These are phyloP conservation scores for Globisporangium viniferum DNA, from an alignment of 352 stramenopile genomes.

Conservation along the genomic window DNA sequence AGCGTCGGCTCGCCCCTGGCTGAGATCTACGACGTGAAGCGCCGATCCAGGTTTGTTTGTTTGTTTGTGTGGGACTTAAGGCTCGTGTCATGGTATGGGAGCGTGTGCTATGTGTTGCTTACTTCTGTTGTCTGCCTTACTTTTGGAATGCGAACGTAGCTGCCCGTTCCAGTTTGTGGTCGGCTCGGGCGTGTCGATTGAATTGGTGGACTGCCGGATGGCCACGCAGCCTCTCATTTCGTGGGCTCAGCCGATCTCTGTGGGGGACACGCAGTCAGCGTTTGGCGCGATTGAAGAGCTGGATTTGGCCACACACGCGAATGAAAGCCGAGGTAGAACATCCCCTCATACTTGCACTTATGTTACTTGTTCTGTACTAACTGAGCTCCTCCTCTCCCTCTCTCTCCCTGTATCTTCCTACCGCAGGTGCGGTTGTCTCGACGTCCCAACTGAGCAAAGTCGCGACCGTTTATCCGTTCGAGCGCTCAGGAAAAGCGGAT, in stretches of 20 bases:
- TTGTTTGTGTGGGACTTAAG: not conserved
- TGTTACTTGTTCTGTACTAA: not conserved
- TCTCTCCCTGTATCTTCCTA: not conserved
- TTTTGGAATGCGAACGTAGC: conserved; percentile 16
- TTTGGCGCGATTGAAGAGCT: conserved; percentile 50
- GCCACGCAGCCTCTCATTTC: conserved; percentile 51
- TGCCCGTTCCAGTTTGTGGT: conserved; percentile 71
- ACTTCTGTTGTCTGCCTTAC: not conserved
- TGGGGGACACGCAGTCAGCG: conserved; percentile 15
- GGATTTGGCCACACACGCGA: conserved; percentile 27
- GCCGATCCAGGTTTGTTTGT: conserved; percentile 39
- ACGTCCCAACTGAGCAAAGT: conserved; percentile 33
- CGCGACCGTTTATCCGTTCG: conserved; percentile 46
- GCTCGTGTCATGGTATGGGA: not conserved
- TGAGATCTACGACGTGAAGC: conserved; percentile 67
- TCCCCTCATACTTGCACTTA: not conserved
- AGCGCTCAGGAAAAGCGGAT: conserved; percentile 26
- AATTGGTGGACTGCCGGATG: conserved; percentile 73
- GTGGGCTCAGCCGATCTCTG: conserved; percentile 36
- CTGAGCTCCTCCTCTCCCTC: not conserved
- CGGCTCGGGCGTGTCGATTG: conserved; percentile 58
- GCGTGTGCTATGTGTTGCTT: not conserved
- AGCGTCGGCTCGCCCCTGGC: conserved; percentile 29
- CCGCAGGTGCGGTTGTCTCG: conserved; percentile 41
- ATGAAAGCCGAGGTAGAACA: conserved; percentile 30